Evolutionary conservation across 2,329 filamentous ascomycete genomes (phyloP).

Genomic region (Apiospora pterosperma): DNA sequence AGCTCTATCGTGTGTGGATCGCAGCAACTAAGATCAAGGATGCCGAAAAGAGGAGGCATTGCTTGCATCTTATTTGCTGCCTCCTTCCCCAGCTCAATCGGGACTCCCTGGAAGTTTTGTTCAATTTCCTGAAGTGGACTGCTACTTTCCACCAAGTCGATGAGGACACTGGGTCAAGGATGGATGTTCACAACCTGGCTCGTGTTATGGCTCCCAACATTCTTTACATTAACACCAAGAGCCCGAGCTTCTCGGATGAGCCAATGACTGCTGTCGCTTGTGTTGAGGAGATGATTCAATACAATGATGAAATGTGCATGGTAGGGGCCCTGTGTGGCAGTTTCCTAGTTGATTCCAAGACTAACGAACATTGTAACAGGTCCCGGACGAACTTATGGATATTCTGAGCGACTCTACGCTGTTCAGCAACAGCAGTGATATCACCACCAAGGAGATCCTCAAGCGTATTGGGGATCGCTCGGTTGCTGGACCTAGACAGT

Average conservation of each 20-base stretch:
- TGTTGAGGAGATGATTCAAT: constrained; percentile 84
- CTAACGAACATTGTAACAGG: constrained; percentile 50
- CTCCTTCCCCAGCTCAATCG: constrained; percentile 87
- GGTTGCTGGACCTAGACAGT: constrained; percentile 50
- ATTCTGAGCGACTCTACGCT: constrained; percentile 80
- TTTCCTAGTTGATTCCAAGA: not conserved
- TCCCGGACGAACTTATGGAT: constrained; percentile 86
- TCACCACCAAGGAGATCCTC: constrained; percentile 95
- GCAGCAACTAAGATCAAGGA: constrained; percentile 85
- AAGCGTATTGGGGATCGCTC: constrained; percentile 84
- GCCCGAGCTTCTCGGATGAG: constrained; percentile 71
- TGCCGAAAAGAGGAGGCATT: constrained; percentile 74
- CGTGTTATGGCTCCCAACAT: constrained; percentile 98
- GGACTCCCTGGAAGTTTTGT: constrained; percentile 91
- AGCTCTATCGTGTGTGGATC: constrained; percentile 88
- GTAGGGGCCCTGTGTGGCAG: constrained; percentile 40
- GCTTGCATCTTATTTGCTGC: constrained; percentile 88
- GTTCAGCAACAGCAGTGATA: constrained; percentile 77
- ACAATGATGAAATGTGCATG: constrained; percentile 96
- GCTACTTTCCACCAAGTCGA: constrained; percentile 97
- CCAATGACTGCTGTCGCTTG: constrained; percentile 93
- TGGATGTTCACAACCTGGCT: constrained; percentile 96
- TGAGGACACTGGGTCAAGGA: constrained; percentile 95
- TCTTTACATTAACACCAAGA: constrained; percentile 67
- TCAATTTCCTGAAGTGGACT: constrained; percentile 95